These are phyloP conservation scores for Cronartium quercuum DNA, from an alignment of 1,284 basidiomycete species.

Conservation along the genomic window DNA sequence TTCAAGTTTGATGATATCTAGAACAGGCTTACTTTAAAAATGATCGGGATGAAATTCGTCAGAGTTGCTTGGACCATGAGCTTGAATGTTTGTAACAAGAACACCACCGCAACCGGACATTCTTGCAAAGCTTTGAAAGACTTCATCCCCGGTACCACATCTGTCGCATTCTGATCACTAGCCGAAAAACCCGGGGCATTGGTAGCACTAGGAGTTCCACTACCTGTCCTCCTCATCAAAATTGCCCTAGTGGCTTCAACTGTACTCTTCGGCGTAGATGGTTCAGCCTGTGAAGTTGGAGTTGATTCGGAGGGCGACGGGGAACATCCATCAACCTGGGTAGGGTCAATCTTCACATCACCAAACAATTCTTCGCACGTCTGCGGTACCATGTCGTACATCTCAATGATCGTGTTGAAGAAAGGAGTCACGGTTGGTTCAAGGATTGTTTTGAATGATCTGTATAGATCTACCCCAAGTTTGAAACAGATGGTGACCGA, in stretches of 20 bases:
- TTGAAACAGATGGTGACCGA: conserved; percentile 88
- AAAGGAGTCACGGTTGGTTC: conserved; percentile 76
- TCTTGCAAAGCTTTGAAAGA: conserved; percentile 95
- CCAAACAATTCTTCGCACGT: conserved; percentile 71
- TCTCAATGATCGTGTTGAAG: conserved; percentile 65
- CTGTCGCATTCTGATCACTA: conserved; percentile 55
- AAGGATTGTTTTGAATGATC: conserved; percentile 52
- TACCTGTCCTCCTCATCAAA: conserved; percentile 29
- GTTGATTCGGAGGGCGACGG: conserved; percentile 3
- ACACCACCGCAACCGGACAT: conserved; percentile 85
- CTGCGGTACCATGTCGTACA: conserved; percentile 68
- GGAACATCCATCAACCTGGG: conserved; percentile 40
- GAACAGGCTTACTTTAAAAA: conserved; percentile 58
- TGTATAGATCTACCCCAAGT: conserved; percentile 69
- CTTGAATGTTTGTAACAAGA: conserved; percentile 76
- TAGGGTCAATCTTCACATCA: conserved; percentile 46
- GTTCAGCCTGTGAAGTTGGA: neutral
- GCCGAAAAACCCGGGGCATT: conserved; percentile 55
- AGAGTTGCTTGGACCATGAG: conserved; percentile 63
- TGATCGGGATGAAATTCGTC: conserved; percentile 66
- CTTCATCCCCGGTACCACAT: conserved; percentile 63
- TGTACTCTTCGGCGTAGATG: conserved; percentile 11
- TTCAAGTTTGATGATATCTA: too few species aligned
- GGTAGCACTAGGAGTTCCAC: conserved; percentile 19
- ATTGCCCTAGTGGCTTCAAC: conserved; percentile 35